Base-by-base conservation (phyloP, 176 grass and related monocot species). In the Tuctoria greenei region DNA sequence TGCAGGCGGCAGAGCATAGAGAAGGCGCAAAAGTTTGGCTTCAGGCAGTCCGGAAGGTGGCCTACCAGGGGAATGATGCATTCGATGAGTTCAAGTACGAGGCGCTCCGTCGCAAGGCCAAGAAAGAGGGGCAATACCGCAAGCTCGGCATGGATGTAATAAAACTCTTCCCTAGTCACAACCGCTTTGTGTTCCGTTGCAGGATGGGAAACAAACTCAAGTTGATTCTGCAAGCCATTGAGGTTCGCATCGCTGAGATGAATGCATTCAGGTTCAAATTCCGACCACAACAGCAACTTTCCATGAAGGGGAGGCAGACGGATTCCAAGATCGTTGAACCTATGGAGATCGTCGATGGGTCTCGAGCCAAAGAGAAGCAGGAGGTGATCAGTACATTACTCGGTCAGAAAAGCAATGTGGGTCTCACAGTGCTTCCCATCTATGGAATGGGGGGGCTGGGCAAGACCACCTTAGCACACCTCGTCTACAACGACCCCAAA, bases 41-140 rank as follows among this genome's bases (percentile, higher is more conserved):
- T 23, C 57, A 3, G 79, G n/a, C n/a, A n/a, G n/a, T n/a, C n/a
- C n/a, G n/a, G n/a, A n/a, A n/a, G n/a, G n/a, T n/a, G n/a, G n/a
- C 85, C 2, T 88, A 88, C 70, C 62, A 83, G 1, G 86, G 64
- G 14, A 82, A 84, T 3, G 76, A 88, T 38, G 10, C 80, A 23
- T 71, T 88, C 16, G 86, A 88, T 6, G 81, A 84, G 11, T 84
- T 88, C 46, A 55, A 74, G 10, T 79, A 80, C 26, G 81, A 76
- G 70, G 61, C 45, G 7, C 62, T 88, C 17, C 69, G 69, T 6
- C 67, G 23, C 2, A 57, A 83, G 45, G 60, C 47, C 4, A 75
- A 75, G 55, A 74, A 40, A 52, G 27, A 61, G 72, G 72, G 72
- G 21, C 56, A 75, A 23, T 27, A 41, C 24, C 27, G 15, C 16